Percentiles rank a stretch among this genome's conserved stretches.
phyloP scores from a whole-genome alignment of 2,329 filamentous ascomycete species.

The Monosporascus sp. region DNA sequence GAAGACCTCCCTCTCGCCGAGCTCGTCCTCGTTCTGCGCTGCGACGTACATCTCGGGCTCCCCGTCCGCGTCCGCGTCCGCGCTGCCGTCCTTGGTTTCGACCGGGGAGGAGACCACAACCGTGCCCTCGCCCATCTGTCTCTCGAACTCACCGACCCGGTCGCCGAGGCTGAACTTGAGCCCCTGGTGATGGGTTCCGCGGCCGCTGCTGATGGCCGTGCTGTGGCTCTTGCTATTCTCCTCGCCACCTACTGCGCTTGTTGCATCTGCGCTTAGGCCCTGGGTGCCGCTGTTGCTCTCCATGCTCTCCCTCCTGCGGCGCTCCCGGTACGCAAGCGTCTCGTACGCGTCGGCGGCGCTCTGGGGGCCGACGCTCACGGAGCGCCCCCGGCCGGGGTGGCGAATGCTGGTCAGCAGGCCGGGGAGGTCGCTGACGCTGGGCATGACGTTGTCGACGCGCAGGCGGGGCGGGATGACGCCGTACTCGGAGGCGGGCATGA shows the following conservation, averaged over 20 bases:
- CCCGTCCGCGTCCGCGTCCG: slow-evolving; percentile 16
- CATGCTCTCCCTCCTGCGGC: slow-evolving; percentile 50
- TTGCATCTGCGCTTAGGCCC: slow-evolving; percentile 27
- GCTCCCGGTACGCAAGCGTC: slow-evolving; percentile 82
- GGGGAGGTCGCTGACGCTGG: slow-evolving; percentile 81
- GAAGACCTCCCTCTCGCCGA: slow-evolving; percentile 76
- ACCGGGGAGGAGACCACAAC: slow-evolving; percentile 31
- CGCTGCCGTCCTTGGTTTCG: slow-evolving; percentile 21
- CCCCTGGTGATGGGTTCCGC: slow-evolving; percentile 24
- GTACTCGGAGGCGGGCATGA: slow-evolving; percentile 86
- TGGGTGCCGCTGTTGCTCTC: slow-evolving; percentile 42
- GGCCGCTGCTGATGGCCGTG: slow-evolving; percentile 4
- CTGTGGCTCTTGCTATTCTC: slow-evolving; percentile 20
- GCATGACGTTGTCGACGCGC: slow-evolving; percentile 77
- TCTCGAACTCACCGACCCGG: slow-evolving; percentile 60
- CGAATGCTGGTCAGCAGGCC: slow-evolving; percentile 76
- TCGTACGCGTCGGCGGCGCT: slow-evolving; percentile 96
- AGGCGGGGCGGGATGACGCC: slow-evolving; percentile 71
- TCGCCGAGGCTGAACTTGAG: slow-evolving; percentile 30
- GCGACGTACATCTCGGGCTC: slow-evolving; percentile 33
- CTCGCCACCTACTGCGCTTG: slow-evolving; percentile 15
- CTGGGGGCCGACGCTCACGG: slow-evolving; percentile 87
- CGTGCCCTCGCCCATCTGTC: slow-evolving; percentile 66
- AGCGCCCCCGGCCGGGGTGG: slow-evolving; percentile 69
- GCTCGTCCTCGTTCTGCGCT: slow-evolving; percentile 46